Percentiles rank a stretch among this genome's conserved stretches.
phyloP scores from a whole-genome alignment of 1,284 basidiomycete species.

The Amylostereum chailletii region DNA sequence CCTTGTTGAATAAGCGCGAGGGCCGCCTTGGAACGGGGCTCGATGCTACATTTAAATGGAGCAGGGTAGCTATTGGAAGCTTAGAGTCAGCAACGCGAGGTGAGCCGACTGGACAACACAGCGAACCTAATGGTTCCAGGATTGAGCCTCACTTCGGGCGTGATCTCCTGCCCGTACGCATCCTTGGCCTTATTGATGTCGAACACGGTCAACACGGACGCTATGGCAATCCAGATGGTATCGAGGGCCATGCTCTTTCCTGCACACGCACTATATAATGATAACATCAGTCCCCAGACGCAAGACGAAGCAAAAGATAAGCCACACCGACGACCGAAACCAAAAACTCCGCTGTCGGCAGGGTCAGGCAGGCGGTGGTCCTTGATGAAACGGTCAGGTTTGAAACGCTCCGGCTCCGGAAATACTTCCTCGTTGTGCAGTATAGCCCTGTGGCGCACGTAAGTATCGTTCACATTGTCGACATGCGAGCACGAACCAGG shows the following conservation, averaged over 20 bases:
- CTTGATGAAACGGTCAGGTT: conserved; percentile 10
- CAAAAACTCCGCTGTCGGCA: conserved; percentile 10
- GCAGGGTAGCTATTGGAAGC: conserved; percentile 5
- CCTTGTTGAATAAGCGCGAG: conserved; percentile 8
- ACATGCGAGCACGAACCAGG: conserved; percentile 6
- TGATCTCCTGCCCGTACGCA: conserved; percentile 7
- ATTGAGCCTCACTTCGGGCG: conserved; percentile 7
- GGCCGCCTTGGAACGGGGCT: conserved; percentile 7
- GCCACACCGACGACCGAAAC: conserved; percentile 13
- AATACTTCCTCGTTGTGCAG: conserved; percentile 10
- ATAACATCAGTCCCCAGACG: not conserved
- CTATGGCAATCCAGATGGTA: conserved; percentile 14
- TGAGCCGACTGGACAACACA: too few relatives aligned
- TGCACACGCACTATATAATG: conserved; percentile 6
- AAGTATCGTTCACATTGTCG: not conserved
- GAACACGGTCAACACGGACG: conserved; percentile 12
- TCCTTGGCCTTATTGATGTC: conserved; percentile 10
- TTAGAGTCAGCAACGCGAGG: not conserved
- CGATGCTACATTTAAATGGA: conserved; percentile 9
- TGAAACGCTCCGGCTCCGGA: conserved; percentile 8
- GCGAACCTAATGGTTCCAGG: conserved; percentile 5
- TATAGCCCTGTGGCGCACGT: conserved; percentile 8
- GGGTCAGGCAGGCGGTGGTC: conserved; percentile 6
- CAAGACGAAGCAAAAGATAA: not conserved
- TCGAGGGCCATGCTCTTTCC: conserved; percentile 11